Conservation (phyloP, 352 stramenopile species). For the Pythium phragmitis region DNA sequence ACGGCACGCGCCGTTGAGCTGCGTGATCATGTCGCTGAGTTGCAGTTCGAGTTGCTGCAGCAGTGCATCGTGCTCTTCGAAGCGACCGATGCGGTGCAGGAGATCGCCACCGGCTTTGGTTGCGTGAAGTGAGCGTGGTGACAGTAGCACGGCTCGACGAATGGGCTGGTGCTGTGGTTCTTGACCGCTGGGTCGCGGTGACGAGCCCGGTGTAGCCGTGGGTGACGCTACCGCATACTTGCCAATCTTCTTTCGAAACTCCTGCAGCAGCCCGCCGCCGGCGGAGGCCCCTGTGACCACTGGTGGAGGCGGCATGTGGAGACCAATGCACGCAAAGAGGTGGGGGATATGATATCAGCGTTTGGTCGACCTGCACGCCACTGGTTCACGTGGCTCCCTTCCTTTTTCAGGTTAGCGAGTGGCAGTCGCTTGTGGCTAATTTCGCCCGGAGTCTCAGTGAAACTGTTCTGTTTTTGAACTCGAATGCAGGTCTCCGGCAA, state of each 20-base stretch:
- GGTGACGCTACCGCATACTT: constrained; percentile 31
- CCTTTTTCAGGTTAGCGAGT: neutral
- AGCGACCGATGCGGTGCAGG: constrained; percentile 40
- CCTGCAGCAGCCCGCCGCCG: constrained; percentile 45
- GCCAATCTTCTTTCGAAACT: constrained; percentile 58
- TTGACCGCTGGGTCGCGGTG: constrained; percentile 8
- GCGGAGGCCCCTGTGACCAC: neutral
- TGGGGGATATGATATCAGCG: no score
- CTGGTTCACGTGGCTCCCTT: no score
- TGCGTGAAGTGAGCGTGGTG: constrained; percentile 7
- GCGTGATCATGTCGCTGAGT: constrained; percentile 48
- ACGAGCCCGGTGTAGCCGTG: neutral
- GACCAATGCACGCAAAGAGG: neutral
- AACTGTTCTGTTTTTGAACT: no score
- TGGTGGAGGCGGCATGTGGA: neutral
- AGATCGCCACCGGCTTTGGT: constrained; percentile 18
- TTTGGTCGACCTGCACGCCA: neutral
- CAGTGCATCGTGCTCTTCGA: constrained; percentile 49
- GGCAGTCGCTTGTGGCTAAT: neutral
- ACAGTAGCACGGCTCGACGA: neutral
- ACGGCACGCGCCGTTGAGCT: constrained; percentile 47
- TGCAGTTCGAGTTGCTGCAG: constrained; percentile 49
- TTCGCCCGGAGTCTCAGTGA: neutral
- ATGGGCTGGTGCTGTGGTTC: neutral
- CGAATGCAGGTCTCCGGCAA: neutral